Evolutionary conservation across 192 early-diverging fungal species (phyloP).

Genomic region (Chytriomyces sp.): DNA sequence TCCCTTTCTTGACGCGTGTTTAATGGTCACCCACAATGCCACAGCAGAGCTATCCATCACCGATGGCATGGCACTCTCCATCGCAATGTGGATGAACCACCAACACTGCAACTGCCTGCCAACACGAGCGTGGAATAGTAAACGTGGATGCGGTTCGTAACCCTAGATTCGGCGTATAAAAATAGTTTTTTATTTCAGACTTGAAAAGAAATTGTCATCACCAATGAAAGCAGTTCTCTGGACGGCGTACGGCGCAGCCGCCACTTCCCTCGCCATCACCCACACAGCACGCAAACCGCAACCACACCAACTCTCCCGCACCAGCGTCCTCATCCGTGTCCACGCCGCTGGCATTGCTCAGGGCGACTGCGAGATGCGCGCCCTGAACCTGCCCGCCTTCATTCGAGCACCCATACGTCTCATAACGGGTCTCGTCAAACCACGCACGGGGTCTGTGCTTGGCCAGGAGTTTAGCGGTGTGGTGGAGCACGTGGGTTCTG

Average conservation of each 20-base stretch:
- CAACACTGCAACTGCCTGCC: too few relatives aligned
- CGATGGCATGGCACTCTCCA: too few relatives aligned
- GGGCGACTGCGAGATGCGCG: conserved; percentile 36
- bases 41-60: too few relatives aligned
- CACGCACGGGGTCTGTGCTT: conserved; percentile 10
- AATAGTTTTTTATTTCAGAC: too few relatives aligned
- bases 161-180: too few relatives aligned
- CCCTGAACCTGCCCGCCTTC: conserved; percentile 16
- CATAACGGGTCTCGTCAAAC: neutral
- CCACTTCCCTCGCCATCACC: neutral
- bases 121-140: too few relatives aligned
- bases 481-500: conserved; percentile 33
- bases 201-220: too few relatives aligned
- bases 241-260: neutral
- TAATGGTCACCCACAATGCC: too few relatives aligned
- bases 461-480: conserved; percentile 43
- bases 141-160: too few relatives aligned
- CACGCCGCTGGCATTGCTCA: conserved; percentile 22
- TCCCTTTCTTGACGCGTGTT: too few relatives aligned
- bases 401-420: conserved; percentile 10
- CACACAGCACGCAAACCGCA: neutral
- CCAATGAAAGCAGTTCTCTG: conserved; percentile 13
- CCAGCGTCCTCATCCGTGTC: conserved; percentile 29
- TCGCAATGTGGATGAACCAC: too few relatives aligned
- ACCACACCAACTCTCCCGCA: neutral